Percentiles rank a stretch among this genome's conserved stretches.
Conservation (phyloP, 345 rosid genomes). For the Eucalyptus marginata region DNA sequence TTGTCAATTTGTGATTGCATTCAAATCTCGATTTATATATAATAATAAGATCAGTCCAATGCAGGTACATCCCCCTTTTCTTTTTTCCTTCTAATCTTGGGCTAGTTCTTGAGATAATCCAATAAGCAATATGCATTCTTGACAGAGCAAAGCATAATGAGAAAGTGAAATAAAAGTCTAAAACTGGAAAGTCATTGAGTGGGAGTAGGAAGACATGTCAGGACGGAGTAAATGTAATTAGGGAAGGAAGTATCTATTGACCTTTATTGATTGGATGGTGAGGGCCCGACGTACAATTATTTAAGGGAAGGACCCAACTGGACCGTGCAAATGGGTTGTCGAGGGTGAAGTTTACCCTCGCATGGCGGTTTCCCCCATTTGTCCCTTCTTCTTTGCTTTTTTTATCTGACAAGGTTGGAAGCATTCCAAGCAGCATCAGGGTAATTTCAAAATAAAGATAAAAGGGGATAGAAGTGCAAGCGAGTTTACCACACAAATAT, state of each 20-base stretch:
- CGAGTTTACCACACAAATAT: neutral
- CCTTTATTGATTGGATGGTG: neutral
- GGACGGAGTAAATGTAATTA: neutral
- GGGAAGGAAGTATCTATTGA: neutral
- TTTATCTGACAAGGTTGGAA: neutral
- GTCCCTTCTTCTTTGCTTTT: neutral
- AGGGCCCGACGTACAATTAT: neutral
- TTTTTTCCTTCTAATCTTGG: neutral
- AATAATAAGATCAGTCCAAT: neutral
- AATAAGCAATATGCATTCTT: neutral
- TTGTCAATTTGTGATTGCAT: neutral
- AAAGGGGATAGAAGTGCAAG: neutral
- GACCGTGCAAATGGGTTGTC: neutral
- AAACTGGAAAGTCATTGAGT: neutral
- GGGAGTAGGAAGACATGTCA: neutral
- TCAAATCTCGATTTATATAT: neutral
- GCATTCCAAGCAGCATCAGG: neutral
- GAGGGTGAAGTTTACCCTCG: neutral
- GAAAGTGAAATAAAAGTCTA: neutral
- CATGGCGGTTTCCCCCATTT: neutral
- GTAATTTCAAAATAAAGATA: neutral
- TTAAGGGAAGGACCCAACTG: neutral
- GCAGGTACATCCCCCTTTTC: neutral
- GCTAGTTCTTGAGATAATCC: neutral
- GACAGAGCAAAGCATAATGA: neutral